These are phyloP conservation scores for Pseudozyma pruni DNA, from an alignment of 1,284 basidiomycete species.

Conservation along the genomic window DNA sequence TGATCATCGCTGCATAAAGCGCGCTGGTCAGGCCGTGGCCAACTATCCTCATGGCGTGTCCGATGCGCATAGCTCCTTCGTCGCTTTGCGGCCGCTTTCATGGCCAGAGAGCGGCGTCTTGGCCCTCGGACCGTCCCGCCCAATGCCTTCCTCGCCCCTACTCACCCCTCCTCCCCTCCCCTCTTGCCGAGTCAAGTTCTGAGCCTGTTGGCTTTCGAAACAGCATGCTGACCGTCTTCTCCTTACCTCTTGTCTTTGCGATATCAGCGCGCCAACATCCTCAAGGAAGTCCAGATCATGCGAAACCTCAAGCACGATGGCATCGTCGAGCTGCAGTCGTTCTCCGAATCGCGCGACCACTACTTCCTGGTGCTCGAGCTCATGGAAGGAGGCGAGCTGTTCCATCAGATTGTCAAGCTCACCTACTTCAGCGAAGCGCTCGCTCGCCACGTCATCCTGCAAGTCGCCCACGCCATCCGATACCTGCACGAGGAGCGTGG, in stretches of 20 bases:
- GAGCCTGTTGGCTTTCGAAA: not conserved
- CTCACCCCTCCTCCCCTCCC: not conserved
- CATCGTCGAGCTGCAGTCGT: conserved; percentile 75
- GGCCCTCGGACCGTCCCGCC: conserved; percentile 9
- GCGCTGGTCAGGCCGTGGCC: not conserved
- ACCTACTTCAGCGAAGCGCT: conserved; percentile 91
- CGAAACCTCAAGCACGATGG: conserved; percentile 88
- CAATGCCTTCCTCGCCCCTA: conserved; percentile 2
- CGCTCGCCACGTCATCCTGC: conserved; percentile 87
- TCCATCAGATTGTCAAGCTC: conserved; percentile 99
- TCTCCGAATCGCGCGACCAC: conserved; percentile 84
- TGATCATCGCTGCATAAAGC: conserved; percentile 3
- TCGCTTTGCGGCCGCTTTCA: conserved; percentile 46
- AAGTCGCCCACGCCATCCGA: conserved; percentile 93
- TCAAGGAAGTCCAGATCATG: conserved; percentile 99
- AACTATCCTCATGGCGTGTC: not conserved
- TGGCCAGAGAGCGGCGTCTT: conserved; percentile 44
- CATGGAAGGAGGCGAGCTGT: conserved; percentile 88
- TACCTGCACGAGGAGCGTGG: conserved; percentile 98
- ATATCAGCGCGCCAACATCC: conserved; percentile 89
- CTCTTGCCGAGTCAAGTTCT: not conserved
- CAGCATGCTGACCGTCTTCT: conserved; percentile 29
- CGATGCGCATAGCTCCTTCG: conserved; percentile 25
- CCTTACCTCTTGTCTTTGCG: conserved; percentile 34
- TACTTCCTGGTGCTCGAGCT: conserved; percentile 93